Evolutionary conservation across 768 basidiomycete species (phyloP), one percentile per base, ranked within the genome.

Genomic region (Suillus alpinus): DNA sequence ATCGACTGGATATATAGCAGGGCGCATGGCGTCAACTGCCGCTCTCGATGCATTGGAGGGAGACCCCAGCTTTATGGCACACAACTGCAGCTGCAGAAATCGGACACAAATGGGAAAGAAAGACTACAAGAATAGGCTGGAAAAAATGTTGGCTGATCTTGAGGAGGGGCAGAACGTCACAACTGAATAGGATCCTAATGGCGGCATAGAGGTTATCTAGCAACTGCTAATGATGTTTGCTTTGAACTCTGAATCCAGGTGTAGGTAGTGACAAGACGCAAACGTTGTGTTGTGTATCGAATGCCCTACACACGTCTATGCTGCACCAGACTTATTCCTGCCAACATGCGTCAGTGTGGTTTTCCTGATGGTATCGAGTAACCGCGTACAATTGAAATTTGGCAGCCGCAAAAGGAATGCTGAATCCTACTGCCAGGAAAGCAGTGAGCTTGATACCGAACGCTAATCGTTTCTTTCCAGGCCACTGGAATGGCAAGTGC

Each of bases 11-110:
- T 74, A 80, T 32, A 75, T 79, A 18, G 88, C 91, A 29, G 81
- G 85, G 6, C 82, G 88, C 62, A 76, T 73, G 41, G 87, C 86
- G 4, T 88, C 88, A 6, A 66, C 83, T 52, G 77, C 77, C n/a
- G 91, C 90, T 12, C 69, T 94, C 62, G 86, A 90, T 68, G 85
- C 84, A 18, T 71, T 94, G 37, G 83, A 89, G 60, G 83, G 81
- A 31, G 85, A 91, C 67, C 73, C 85, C 6, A 79, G 78, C 13
- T 86, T 92, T 59, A 73, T 93, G 68, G 73, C 79, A 6, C 80
- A 81, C 51, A 83, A 78, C 20, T 94, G 91, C 68, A 84, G 90
- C 72, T 94, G 91, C 72, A 78, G 85, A 56, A 68, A 67, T 59
- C 67, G 58, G 36, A 69, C 65, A 29, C 69, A 67, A 10, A n/a